Evolutionary conservation across 2,329 filamentous ascomycete species (phyloP), one percentile per base, ranked within the genome.

Genomic region (Penicillium oxalicum): DNA sequence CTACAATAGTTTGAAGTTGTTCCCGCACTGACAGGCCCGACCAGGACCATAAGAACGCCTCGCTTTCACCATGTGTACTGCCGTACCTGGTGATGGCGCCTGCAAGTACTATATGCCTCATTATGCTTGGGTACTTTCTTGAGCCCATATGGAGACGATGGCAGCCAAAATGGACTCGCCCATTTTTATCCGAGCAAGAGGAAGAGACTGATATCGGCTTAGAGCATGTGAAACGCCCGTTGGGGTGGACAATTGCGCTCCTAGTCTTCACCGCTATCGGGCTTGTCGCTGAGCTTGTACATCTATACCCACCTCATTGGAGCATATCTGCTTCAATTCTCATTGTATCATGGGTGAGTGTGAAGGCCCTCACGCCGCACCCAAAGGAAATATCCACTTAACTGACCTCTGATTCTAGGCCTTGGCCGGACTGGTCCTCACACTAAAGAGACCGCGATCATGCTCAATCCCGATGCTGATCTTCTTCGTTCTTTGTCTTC

Each of bases 81-180:
- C 60, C 57, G 5, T 70, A 67, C 45, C 40, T 70, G 29, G 59
- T 62, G n/a, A 52, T 56, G 8, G 48, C 65, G 5, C 68, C 68
- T 2, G 58, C 57, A 0, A 50, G 58, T 26, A 38, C 66, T 6
- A 49, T 64, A 24, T 38, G 61, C 8, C 12, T 63, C 9, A 51
- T 71, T 43, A 55, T 58, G 24, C 38, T 63, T 29, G 56, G 56
- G 26, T 62, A 70, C 48, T 5, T 69, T 7, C 36, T 68, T n/a
- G 55, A 52, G 4, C 54, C 56, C 25, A 34, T 61, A 1, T 38
- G 65, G 1, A 45, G 51, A 27, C 50, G 49, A 33, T 62, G 56
- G 58, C 65, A 69, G 37, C 74, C 79, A 32, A 63, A 57, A 65
- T 82, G 80, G 79, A 72, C 70, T 18, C 68, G 59, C 41, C 69